Evolutionary conservation across 129 eudicot genomes (phyloP).

Genomic region (Pulicaria dysenterica): DNA sequence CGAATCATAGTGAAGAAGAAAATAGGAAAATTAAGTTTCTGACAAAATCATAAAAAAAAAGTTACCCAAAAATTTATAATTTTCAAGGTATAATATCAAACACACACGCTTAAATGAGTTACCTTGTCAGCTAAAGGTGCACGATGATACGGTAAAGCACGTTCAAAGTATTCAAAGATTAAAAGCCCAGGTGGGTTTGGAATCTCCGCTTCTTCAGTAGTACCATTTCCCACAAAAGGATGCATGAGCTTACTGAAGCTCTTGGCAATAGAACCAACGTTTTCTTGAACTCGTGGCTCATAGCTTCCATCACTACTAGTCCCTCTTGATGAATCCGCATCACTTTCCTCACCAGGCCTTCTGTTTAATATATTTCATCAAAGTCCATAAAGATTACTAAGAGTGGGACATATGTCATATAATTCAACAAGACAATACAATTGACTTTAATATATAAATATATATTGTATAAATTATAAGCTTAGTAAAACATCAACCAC

Average conservation of each 20-base stretch:
- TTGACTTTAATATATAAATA: neutral
- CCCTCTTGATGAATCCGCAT: constrained; percentile 76
- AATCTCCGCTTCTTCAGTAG: constrained; percentile 53
- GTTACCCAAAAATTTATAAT: neutral
- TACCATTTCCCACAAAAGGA: constrained; percentile 39
- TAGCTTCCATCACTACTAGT: constrained; percentile 71
- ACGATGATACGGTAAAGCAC: constrained; percentile 72
- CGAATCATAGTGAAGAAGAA: neutral
- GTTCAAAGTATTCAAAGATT: constrained; percentile 73
- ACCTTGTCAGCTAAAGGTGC: constrained; percentile 95
- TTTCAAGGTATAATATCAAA: neutral
- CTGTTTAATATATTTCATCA: constrained; percentile 33
- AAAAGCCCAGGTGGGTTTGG: constrained; percentile 77
- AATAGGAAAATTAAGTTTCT: neutral
- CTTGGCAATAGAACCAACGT: constrained; percentile 33
- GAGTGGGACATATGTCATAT: neutral
- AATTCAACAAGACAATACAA: neutral
- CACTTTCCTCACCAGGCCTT: constrained; percentile 82
- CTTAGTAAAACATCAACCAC: neutral
- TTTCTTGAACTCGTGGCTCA: constrained; percentile 47
- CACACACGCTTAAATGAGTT: constrained; percentile 15
- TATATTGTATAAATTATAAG: neutral
- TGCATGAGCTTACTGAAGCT: constrained; percentile 36
- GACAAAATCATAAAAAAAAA: neutral
- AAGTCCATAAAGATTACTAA: neutral